A percentile compares a stretch with the other conserved stretches of the same genome.
Conservation (phyloP, 192 early-diverging fungal species). For the Coemansia sp. region DNA sequence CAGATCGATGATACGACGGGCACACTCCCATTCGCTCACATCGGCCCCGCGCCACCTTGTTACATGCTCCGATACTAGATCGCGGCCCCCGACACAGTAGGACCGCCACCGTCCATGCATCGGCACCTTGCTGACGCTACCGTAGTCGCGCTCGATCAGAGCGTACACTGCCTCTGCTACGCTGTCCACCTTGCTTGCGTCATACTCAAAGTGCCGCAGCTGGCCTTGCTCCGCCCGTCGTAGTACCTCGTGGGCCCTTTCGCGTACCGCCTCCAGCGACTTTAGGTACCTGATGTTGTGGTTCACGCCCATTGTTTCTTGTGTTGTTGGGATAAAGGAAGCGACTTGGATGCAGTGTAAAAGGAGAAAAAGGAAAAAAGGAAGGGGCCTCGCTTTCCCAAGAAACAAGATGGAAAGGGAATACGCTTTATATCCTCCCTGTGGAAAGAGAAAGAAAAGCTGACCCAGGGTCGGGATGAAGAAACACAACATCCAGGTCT, state of each 20-base stretch:
- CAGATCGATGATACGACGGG: conserved; percentile 77
- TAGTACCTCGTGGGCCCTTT: conserved; percentile 64
- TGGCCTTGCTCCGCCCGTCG: conserved; percentile 56
- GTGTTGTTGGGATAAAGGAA: no score
- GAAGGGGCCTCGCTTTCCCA: no score
- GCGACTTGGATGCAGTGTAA: no score
- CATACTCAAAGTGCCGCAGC: conserved; percentile 72
- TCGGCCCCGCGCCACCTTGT: conserved; percentile 25
- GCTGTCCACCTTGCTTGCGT: conserved; percentile 59
- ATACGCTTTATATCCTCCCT: no score
- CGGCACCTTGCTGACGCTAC: conserved; percentile 65
- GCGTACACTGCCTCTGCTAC: conserved; percentile 69
- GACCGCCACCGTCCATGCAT: conserved; percentile 89
- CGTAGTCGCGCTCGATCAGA: conserved; percentile 74
- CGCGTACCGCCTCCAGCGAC: conserved; percentile 75
- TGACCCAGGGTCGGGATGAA: no score
- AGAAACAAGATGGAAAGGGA: no score
- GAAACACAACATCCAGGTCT: no score
- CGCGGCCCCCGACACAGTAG: conserved; percentile 56
- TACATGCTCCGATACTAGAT: conserved; percentile 53
- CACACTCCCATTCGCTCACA: conserved; percentile 50
- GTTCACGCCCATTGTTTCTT: conserved; percentile 12
- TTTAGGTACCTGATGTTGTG: conserved; percentile 56
- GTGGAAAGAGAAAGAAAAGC: no score
- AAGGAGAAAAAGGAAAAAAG: no score